A percentile compares a stretch with the other conserved stretches of the same genome.
These are phyloP conservation scores for Euphorbia schlechtendalii DNA, from an alignment of 441 rosid species.

Conservation along the genomic window DNA sequence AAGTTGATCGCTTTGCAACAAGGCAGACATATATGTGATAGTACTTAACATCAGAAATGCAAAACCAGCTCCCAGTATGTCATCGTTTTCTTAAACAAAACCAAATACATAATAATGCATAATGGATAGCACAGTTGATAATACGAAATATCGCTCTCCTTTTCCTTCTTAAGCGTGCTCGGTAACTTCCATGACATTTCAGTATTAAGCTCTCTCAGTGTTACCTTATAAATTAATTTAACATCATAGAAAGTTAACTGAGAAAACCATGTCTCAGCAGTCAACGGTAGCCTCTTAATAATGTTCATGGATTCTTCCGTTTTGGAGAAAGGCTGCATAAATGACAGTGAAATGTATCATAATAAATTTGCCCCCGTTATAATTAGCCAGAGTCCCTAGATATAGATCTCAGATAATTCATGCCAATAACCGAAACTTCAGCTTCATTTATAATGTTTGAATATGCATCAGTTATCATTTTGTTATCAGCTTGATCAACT, in stretches of 20 bases:
- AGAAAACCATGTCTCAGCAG: conserved; percentile 79
- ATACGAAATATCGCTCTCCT: conserved; percentile 72
- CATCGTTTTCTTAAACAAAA: no score
- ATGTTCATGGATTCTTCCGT: conserved; percentile 36
- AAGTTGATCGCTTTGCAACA: not conserved
- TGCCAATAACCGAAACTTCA: no score
- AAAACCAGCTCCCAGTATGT: no score
- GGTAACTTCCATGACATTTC: conserved; percentile 82
- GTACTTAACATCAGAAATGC: conserved; percentile 2
- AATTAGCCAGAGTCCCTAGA: no score
- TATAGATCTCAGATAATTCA: no score
- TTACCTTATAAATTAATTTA: conserved; percentile 54
- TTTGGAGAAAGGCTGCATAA: conserved; percentile 51
- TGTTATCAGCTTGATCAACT: no score
- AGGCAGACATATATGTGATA: conserved; percentile 11
- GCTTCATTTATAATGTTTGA: no score
- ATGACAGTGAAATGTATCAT: conserved; percentile 19
- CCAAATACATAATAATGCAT: not conserved
- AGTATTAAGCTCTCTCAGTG: conserved; percentile 51
- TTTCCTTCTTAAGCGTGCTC: conserved; percentile 49
- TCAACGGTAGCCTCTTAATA: conserved; percentile 53
- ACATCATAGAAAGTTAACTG: conserved; percentile 15
- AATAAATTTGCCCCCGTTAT: no score
- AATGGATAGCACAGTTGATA: conserved; percentile 51
- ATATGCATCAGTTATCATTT: no score